Evolutionary conservation across 768 basidiomycete species (phyloP).

Genomic region (Lactarius tabidus): DNA sequence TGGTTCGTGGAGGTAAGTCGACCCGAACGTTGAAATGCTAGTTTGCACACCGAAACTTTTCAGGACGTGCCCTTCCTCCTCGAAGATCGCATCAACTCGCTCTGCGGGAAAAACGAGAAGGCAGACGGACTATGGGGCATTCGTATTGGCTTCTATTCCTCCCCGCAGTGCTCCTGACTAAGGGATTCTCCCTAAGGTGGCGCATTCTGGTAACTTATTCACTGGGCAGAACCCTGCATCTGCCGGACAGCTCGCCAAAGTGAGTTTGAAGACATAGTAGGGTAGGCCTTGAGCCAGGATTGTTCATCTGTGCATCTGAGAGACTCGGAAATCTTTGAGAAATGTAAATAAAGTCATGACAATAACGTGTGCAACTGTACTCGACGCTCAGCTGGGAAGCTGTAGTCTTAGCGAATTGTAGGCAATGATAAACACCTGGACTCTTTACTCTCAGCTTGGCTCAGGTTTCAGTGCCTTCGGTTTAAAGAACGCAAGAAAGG

Average conservation of each 20-base stretch:
- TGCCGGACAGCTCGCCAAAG: constrained; percentile 52
- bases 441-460: neutral
- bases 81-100: constrained; percentile 56
- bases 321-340: neutral
- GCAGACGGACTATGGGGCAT: constrained; percentile 54
- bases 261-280: constrained; percentile 49
- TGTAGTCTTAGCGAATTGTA: neutral
- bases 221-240: constrained; percentile 77
- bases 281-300: constrained; percentile 15
- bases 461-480: neutral
- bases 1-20: constrained; percentile 41
- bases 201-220: constrained; percentile 54
- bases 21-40: neutral
- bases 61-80: constrained; percentile 67
- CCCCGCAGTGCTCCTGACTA: neutral
- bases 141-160: constrained; percentile 31
- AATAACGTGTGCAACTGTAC: neutral
- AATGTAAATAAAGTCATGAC: neutral
- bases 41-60: neutral
- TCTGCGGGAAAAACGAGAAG: constrained; percentile 67
- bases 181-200: constrained; percentile 39
- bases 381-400: neutral
- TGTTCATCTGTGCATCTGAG: neutral
- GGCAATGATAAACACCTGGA: neutral
- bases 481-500: neutral